Evolutionary conservation across 208 protist species (phyloP), one percentile per base, ranked within the genome.

Genomic region (Crithidia thermophila): DNA sequence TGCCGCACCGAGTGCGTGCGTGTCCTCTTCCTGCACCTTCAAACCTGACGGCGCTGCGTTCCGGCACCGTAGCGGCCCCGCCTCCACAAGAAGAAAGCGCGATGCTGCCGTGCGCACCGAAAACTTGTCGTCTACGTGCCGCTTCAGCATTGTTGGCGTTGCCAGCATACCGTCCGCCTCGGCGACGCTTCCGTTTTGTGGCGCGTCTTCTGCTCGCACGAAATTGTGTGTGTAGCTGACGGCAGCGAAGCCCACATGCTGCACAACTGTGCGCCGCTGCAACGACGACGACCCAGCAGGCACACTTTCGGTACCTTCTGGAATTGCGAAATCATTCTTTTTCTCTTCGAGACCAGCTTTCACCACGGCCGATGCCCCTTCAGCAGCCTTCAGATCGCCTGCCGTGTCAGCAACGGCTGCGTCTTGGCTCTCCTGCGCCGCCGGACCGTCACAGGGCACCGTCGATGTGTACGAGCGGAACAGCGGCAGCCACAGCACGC

Each of bases 181-280:
- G 21, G 13, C 7, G n/a, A n/a, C n/a, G n/a, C n/a, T n/a, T n/a
- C n/a, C n/a, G n/a, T n/a, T n/a, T n/a, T n/a, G n/a, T n/a, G n/a
- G n/a, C n/a, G n/a, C n/a, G n/a, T n/a, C n/a, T 28, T 4, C n/a
- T 7, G 28, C 16, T 5, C 1, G 39, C 14, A 50, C 56, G 58
- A 89, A 77, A 36, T 89, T 89, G 69, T 89, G 83, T 1, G 31
- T 23, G 53, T 83, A 89, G 40, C 68, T 50, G 7, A 89, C 46
- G 13, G 76, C 69, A 14, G 74, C 71, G 42, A 74, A 85, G 34
- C 83, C 83, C n/a, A 62, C 55, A 28, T 80, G 67, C 36, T 50
- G 45, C 21, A 53, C 42, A 16, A n/a, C n/a, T n/a, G n/a, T n/a
- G n/a, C n/a, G n/a, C n/a, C n/a, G n/a, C n/a, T n/a, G 21, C 31